A percentile compares a stretch with the other conserved stretches of the same genome.
Evolutionary conservation across 495 filamentous ascomycete genomes (phyloP).

Genomic region (Aspergillus panamensis): DNA sequence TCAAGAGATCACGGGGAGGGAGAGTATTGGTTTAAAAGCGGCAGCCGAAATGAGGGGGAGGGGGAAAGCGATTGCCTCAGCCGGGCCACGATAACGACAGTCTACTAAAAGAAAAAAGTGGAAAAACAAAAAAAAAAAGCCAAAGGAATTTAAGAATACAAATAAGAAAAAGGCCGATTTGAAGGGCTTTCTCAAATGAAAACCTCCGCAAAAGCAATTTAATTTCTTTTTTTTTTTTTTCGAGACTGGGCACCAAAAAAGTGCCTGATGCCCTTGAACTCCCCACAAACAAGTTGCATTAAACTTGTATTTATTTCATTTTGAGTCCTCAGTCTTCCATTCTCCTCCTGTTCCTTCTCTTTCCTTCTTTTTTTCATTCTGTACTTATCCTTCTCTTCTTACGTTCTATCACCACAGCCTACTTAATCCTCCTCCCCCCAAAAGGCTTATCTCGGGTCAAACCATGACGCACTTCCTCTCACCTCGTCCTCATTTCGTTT

Average conservation of each 20-base stretch:
- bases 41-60: conserved; percentile 22
- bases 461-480: conserved; percentile 44
- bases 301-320: neutral
- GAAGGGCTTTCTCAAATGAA: neutral
- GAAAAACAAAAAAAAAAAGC: neutral
- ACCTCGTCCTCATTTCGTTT: conserved; percentile 28
- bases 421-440: neutral
- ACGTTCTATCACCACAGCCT: conserved; percentile 7
- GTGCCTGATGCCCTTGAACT: neutral
- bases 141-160: neutral
- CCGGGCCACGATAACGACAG: conserved; percentile 2
- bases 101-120: neutral
- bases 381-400: conserved; percentile 5
- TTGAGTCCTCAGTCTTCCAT: conserved; percentile 1
- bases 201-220: conserved; percentile 4
- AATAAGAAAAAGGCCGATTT: neutral
- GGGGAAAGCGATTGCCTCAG: conserved; percentile 19
- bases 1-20: neutral
- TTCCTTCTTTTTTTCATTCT: conserved; percentile 15
- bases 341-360: conserved; percentile 11
- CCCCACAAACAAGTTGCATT: conserved; percentile 2
- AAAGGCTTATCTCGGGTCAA: conserved; percentile 26
- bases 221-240: conserved; percentile 8
- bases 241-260: conserved; percentile 2
- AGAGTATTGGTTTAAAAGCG: conserved; percentile 5